Conservation (phyloP, 2,329 filamentous ascomycete species). For the Biscogniauxia mediterranea region DNA sequence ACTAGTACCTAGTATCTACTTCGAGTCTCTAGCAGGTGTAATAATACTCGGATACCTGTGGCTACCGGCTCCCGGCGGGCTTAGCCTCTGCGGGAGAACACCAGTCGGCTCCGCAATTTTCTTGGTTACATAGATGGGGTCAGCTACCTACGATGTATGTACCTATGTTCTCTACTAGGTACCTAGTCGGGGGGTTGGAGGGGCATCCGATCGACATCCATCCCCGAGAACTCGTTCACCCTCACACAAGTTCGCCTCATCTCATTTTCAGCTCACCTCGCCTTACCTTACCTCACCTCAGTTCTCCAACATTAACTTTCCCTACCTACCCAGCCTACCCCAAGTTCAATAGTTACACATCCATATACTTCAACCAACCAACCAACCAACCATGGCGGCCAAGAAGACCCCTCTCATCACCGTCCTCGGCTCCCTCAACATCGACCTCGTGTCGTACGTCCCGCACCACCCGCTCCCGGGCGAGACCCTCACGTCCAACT, state of each 20-base stretch:
- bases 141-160: no score
- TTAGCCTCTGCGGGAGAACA: neutral
- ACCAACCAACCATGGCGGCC: slow-evolving; percentile 18
- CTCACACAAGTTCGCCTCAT: neutral
- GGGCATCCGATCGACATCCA: no score
- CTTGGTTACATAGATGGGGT: no score
- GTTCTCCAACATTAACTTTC: neutral
- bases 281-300: neutral
- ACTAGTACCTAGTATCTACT: no score
- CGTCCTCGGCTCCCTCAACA: slow-evolving; percentile 90
- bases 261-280: neutral
- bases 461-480: slow-evolving; percentile 78
- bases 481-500: slow-evolving; percentile 80
- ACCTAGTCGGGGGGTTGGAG: no score
- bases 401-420: slow-evolving; percentile 56
- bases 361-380: neutral
- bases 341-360: neutral
- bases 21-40: no score
- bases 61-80: neutral
- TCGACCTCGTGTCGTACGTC: slow-evolving; percentile 87
- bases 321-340: no score
- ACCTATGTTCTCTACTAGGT: no score
- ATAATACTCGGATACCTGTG: neutral
- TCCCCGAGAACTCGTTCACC: neutral
- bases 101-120: neutral